phyloP scores from a whole-genome alignment of 345 rosid species.

The Eucalyptus decipiens region DNA sequence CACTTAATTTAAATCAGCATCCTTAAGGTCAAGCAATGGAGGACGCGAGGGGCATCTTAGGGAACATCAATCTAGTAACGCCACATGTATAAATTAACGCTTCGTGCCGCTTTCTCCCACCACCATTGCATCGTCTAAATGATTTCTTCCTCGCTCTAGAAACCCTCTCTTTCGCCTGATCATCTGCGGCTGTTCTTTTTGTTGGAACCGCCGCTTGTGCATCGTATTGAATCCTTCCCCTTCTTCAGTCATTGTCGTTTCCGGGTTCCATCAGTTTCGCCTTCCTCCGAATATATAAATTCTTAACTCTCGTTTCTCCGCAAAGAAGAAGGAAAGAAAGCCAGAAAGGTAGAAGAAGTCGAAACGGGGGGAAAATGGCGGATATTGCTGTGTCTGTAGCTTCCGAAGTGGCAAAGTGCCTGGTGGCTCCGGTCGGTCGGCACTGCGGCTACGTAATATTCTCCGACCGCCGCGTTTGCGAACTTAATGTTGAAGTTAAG shows the following conservation, averaged over 20 bases:
- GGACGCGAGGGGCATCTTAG: background rate
- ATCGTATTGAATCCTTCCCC: background rate
- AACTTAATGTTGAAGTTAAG: fast-evolving
- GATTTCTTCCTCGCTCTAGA: background rate
- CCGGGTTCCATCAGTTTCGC: background rate
- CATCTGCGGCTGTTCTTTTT: background rate
- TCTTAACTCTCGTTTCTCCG: too few species aligned
- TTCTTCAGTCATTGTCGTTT: background rate
- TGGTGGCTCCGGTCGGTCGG: background rate
- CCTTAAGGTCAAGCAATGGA: background rate
- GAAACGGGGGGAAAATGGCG: too few species aligned
- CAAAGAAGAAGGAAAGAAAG: too few species aligned
- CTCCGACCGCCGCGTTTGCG: background rate
- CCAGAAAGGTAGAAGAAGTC: too few species aligned
- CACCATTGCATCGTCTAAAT: background rate
- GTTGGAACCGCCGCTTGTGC: background rate
- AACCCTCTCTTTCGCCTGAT: background rate
- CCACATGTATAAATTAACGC: too few species aligned
- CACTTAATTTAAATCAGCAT: too few species aligned
- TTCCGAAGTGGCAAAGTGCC: too few species aligned
- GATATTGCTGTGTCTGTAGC: fast-evolving
- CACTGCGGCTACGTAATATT: background rate
- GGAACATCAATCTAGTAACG: too few species aligned
- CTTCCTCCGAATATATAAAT: background rate
- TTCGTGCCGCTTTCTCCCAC: background rate